Conservation (phyloP, 768 basidiomycete genomes). For the Boletus reticulatus region DNA sequence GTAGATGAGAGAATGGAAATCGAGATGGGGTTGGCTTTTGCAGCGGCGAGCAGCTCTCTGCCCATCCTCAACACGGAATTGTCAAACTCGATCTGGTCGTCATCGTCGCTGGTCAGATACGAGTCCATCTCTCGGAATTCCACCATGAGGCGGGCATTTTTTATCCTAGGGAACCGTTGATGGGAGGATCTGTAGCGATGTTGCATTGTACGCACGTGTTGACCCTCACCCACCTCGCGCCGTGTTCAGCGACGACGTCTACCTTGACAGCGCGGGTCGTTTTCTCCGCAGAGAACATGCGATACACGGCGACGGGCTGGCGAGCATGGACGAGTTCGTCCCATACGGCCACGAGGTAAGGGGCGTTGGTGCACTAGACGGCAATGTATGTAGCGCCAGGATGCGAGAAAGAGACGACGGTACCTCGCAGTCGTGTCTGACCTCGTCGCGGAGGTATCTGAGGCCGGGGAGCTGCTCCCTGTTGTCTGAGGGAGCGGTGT, state of each 20-base stretch:
- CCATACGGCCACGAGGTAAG: constrained; percentile 81
- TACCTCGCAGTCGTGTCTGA: constrained; percentile 45
- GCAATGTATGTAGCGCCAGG: too few species aligned
- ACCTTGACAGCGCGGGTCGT: constrained; percentile 52
- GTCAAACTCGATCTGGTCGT: constrained; percentile 52
- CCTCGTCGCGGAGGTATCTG: constrained; percentile 39
- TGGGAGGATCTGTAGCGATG: neutral
- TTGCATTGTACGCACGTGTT: constrained; percentile 65
- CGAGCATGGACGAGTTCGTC: constrained; percentile 66
- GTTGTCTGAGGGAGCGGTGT: constrained; percentile 3
- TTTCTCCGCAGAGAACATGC: constrained; percentile 37
- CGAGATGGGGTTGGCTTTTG: constrained; percentile 52
- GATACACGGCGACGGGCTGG: constrained; percentile 59
- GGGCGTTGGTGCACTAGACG: constrained; percentile 56
- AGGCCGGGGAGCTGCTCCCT: constrained; percentile 37
- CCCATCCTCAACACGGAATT: constrained; percentile 76
- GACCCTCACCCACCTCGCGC: constrained; percentile 76
- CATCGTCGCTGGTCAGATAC: constrained; percentile 56
- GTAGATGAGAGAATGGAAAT: neutral
- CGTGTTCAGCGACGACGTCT: constrained; percentile 76
- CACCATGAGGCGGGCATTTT: constrained; percentile 69
- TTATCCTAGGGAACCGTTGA: constrained; percentile 51
- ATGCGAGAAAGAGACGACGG: neutral
- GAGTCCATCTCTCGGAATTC: constrained; percentile 88
- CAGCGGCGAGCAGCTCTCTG: constrained; percentile 61